Base-by-base conservation (phyloP, 306 rosid species). In the Mimosa pudica region DNA sequence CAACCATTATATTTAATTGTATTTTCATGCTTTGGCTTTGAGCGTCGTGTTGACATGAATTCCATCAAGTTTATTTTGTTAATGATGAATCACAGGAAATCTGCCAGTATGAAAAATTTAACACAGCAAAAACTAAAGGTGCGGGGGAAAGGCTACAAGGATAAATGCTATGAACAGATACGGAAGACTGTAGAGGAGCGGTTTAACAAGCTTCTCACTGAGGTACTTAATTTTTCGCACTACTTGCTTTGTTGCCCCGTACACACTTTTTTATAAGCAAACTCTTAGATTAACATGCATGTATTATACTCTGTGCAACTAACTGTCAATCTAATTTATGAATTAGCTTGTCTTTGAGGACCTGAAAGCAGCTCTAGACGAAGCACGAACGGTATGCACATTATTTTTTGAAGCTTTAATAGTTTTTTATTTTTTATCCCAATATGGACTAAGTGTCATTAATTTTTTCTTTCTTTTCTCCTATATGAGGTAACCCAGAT, bases 81-180 rank as follows among this genome's bases (percentile, higher is more conserved):
- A 52, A 67, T 67, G 33, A 61, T 82, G 67, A 63, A 67, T 76
- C 74, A 74, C 93, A 92, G 98, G 82, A 92, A 85, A 77, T 70
- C 91, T 69, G 82, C 93, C 69, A 84, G 82, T 70, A 17, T 85
- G 20, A 92, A 86, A 85, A 89, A 87, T 76, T 67, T 90, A 69
- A 71, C 86, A 4, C 98, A 87, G 75, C 98, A 95, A 82, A 95
- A 86, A 71, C 30, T 91, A 85, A 92, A 95, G 88, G 87, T 81
- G 84, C 94, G 86, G 70, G 96, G 98, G 70, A 95, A 95, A 92
- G 94, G 94, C 83, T 95, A 85, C 41, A 95, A 88, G 85, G 98
- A 95, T 83, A 92, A 90, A 84, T 95, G 98, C 87, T 95, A 95
- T 80, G 98, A 95, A 74, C 97, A 91, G 81, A 91, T 95, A 84